phyloP scores from a whole-genome alignment of 108 stramenopile species.

The Parietichytrium sp. region DNA sequence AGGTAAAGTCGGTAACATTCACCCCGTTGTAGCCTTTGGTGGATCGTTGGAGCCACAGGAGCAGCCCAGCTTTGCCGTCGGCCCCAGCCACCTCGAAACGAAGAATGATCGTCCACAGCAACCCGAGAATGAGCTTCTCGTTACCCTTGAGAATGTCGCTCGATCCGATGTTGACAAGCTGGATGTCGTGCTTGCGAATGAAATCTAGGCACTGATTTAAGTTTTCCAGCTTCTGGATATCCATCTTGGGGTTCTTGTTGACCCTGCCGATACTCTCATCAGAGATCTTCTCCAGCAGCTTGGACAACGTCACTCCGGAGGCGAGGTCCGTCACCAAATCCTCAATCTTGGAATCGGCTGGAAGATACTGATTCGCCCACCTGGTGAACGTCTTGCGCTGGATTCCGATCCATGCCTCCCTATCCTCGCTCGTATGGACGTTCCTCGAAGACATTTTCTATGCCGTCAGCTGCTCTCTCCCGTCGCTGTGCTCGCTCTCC shows the following conservation, averaged over 20 bases:
- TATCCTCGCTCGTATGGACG: constrained; percentile 7
- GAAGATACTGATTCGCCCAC: constrained; percentile 20
- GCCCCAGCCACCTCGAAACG: constrained; percentile 49
- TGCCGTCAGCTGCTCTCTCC: too few species aligned
- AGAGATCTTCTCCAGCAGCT: constrained; percentile 44
- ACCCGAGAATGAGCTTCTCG: constrained; percentile 44
- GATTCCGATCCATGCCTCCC: constrained; percentile 36
- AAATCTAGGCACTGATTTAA: constrained; percentile 41
- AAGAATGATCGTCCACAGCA: constrained; percentile 52
- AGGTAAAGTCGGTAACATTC: constrained; percentile 45
- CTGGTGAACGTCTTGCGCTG: constrained; percentile 52
- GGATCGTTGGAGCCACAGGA: constrained; percentile 47
- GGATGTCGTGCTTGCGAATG: constrained; percentile 40
- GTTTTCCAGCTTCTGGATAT: constrained; percentile 50
- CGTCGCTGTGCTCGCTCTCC: too few species aligned
- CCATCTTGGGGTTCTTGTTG: constrained; percentile 47
- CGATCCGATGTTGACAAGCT: constrained; percentile 48
- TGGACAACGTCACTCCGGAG: constrained; percentile 33
- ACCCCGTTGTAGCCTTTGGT: constrained; percentile 44
- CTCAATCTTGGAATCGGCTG: constrained; percentile 28
- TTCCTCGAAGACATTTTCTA: too few species aligned
- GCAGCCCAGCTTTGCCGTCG: constrained; percentile 50
- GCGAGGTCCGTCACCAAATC: constrained; percentile 45
- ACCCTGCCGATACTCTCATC: constrained; percentile 37
- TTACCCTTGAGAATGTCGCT: constrained; percentile 47